Evolutionary conservation across 768 basidiomycete species (phyloP).

Genomic region (Ramaria sp.): DNA sequence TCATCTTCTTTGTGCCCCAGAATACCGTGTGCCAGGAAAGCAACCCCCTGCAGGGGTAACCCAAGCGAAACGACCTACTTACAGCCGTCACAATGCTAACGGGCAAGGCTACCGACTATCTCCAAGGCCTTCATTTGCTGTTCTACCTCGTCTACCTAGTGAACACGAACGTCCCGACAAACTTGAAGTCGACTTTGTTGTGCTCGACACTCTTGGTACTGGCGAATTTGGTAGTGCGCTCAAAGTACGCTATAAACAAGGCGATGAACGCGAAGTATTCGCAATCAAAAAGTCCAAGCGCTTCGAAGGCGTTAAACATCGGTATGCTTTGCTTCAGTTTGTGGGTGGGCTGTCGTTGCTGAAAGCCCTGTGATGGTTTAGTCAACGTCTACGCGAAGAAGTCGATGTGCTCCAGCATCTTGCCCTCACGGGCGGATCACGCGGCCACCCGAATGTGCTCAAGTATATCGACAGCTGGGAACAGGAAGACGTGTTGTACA

Average conservation of each 20-base stretch:
- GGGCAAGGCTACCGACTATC: conserved; percentile 15
- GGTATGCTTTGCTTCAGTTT: conserved; percentile 37
- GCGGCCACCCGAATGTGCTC: conserved; percentile 70
- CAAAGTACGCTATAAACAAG: conserved; percentile 61
- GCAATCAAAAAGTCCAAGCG: conserved; percentile 93
- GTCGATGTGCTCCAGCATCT: conserved; percentile 85
- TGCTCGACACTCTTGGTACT: conserved; percentile 73
- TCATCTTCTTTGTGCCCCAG: not conserved
- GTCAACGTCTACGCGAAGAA: conserved; percentile 85
- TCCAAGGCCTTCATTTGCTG: conserved; percentile 21
- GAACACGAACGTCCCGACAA: conserved; percentile 45
- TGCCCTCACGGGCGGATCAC: conserved; percentile 27
- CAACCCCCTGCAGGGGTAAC: conserved; percentile 41
- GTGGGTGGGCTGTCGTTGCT: conserved; percentile 9
- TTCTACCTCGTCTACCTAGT: not conserved
- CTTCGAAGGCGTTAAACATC: conserved; percentile 83
- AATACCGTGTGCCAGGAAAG: conserved; percentile 34
- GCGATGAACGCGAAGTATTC: conserved; percentile 33
- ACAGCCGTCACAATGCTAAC: conserved; percentile 15
- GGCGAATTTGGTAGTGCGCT: conserved; percentile 93
- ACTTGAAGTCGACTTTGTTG: conserved; percentile 73
- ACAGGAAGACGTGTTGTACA: conserved; percentile 76
- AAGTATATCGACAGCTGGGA: conserved; percentile 95
- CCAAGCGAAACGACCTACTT: conserved; percentile 29
- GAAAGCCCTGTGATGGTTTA: conserved; percentile 22